Base-by-base conservation (phyloP, 1,284 basidiomycete genomes). In the Tausonia pullulans region DNA sequence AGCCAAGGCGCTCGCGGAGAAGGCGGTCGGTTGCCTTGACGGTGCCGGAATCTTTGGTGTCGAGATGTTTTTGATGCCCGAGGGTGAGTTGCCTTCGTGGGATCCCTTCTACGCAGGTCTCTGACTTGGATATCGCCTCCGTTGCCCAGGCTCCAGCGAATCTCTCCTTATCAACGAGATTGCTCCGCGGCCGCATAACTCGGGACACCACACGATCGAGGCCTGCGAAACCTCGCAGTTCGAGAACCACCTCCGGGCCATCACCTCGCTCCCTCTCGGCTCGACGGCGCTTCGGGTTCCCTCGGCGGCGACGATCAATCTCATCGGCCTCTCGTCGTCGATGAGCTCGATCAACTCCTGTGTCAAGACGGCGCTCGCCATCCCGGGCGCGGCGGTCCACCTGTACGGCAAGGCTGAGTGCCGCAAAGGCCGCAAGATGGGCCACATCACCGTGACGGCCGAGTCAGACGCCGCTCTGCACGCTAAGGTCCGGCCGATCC, bases 161-260 rank as follows among this genome's bases (percentile, higher is more conserved):
- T 77, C 80, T 0, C 81, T 98, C 3, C 84, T 87, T 66, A 82
- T 98, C 70, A 98, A 99, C 77, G 96, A 99, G 78, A 97, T 99
- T 68, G 96, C 96, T 0, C 96, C 96, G n/a, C 84, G 96, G 39
- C 95, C 96, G 0, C 96, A 99, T 77, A 99, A 98, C 78, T 97
- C 93, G 8, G 95, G 95, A 0, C 96, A 99, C 76, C 97, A 98
- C 77, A 98, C 95, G n/a, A 98, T 98, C 73, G 95, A 98, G 78
- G 94, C 95, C 0, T 96, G 91, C 75, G 82, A 91, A 70, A 90
- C 92, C 3, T 97, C 92, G 11, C 96, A 98, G 78, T 99, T 93
- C 78, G 93, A 95, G 75, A 97, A 98, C 72, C 96, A 98, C 76
- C 85, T 98, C 51, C 90, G 94, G 46, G 90, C 94, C n/a, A 94